Evolutionary conservation across 805 yeast species (phyloP).

Genomic region (Starmera pachycereana): DNA sequence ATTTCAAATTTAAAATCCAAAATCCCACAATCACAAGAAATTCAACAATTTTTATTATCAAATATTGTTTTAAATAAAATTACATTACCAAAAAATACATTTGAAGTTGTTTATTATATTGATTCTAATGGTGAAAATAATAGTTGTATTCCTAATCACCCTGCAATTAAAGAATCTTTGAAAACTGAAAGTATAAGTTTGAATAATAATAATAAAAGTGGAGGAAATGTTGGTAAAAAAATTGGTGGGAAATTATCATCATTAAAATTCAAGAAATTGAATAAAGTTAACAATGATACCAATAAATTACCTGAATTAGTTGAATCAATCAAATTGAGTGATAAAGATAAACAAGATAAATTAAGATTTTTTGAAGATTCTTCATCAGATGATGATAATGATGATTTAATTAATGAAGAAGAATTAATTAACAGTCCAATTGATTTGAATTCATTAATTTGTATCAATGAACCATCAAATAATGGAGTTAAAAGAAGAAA

Average conservation of each 20-base stretch:
- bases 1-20: constrained; percentile 6
- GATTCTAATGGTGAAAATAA: constrained; percentile 12
- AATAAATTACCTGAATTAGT: constrained; percentile 9
- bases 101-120: constrained; percentile 17
- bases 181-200: background rate
- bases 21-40: constrained; percentile 4
- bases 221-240: constrained; percentile 1
- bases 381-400: constrained; percentile 13
- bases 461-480: constrained; percentile 43
- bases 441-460: constrained; percentile 28
- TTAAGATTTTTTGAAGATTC: constrained; percentile 13
- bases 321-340: background rate
- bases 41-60: constrained; percentile 18
- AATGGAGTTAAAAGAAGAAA: constrained; percentile 52
- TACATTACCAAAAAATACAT: constrained; percentile 9
- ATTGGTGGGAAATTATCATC: constrained; percentile 17
- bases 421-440: constrained; percentile 23
- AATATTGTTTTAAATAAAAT: constrained; percentile 16
- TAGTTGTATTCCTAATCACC: constrained; percentile 15
- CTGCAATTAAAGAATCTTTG: constrained; percentile 13
- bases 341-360: constrained; percentile 10
- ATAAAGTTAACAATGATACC: constrained; percentile 2
- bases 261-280: constrained; percentile 17
- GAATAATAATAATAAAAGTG: constrained; percentile 1
- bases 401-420: constrained; percentile 27